These are phyloP conservation scores for Halenospora varia DNA, from an alignment of 495 filamentous ascomycete species.

Conservation along the genomic window DNA sequence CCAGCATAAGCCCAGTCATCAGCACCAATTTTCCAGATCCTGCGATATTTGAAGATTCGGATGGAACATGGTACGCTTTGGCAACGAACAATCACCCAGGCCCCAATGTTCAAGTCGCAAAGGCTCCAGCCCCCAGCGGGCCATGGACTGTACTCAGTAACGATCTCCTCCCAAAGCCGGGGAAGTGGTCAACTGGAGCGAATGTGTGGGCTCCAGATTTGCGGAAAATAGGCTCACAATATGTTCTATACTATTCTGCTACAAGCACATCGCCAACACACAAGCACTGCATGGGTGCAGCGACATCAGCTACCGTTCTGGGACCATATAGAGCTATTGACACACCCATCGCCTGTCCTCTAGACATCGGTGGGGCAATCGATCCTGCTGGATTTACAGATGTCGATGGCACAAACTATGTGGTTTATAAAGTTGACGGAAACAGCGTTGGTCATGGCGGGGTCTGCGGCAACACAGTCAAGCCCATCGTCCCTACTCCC, in stretches of 20 bases:
- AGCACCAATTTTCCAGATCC: conserved; percentile 5
- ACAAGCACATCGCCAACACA: conserved; percentile 18
- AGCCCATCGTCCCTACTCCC: conserved; percentile 47
- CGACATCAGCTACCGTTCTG: conserved; percentile 31
- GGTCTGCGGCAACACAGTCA: conserved; percentile 49
- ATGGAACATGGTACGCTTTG: conserved; percentile 5
- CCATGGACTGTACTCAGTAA: conserved; percentile 5
- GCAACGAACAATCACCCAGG: not conserved
- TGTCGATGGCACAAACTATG: conserved; percentile 30
- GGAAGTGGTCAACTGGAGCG: not conserved
- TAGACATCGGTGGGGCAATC: conserved; percentile 37
- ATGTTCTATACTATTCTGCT: conserved; percentile 41
- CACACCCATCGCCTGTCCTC: conserved; percentile 30
- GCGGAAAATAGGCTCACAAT: conserved; percentile 29
- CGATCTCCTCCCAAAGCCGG: conserved; percentile 2
- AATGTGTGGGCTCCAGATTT: conserved; percentile 12
- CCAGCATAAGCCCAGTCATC: conserved; percentile 1
- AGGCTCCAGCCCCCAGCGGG: not conserved
- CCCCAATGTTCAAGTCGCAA: conserved; percentile 4
- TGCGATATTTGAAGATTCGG: conserved; percentile 1
- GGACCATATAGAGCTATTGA: conserved; percentile 35
- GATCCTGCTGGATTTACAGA: conserved; percentile 34
- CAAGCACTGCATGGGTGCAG: conserved; percentile 42
- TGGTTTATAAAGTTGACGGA: conserved; percentile 55
- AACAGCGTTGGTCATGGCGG: conserved; percentile 55